Conservation (phyloP, 495 filamentous ascomycete genomes). For the Annulohypoxylon nitens region DNA sequence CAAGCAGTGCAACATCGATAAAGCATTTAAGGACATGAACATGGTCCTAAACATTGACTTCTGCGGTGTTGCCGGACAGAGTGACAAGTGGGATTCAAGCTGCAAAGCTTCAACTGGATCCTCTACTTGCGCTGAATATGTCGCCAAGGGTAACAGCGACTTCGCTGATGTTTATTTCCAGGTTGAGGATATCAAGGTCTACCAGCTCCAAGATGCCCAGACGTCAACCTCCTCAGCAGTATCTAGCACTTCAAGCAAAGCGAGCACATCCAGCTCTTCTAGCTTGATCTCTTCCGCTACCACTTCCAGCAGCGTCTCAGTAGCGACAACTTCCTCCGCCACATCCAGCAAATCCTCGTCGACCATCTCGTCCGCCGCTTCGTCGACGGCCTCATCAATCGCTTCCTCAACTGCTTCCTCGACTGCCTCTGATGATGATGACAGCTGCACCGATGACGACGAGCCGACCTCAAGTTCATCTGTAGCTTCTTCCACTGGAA, state of each 20-base stretch:
- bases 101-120: conserved; percentile 39
- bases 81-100: conserved; percentile 41
- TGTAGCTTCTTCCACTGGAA: conserved; percentile 19
- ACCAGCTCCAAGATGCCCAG: conserved; percentile 42
- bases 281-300: neutral
- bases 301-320: conserved; percentile 11
- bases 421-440: conserved; percentile 30
- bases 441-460: conserved; percentile 32
- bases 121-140: conserved; percentile 67
- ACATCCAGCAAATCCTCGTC: neutral
- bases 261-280: conserved; percentile 47
- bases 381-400: neutral
- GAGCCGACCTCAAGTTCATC: conserved; percentile 22
- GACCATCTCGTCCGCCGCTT: neutral
- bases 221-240: conserved; percentile 53
- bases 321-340: conserved; percentile 29
- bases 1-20: conserved; percentile 58
- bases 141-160: conserved; percentile 66
- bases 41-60: conserved; percentile 65
- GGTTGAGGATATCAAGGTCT: conserved; percentile 68
- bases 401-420: conserved; percentile 1
- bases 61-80: conserved; percentile 61
- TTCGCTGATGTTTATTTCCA: conserved; percentile 71
- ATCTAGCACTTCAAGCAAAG: conserved; percentile 38
- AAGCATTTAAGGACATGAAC: conserved; percentile 60